Conservation (phyloP, 2,329 filamentous ascomycete genomes). For the Zelopaecilomyces penicillatus region DNA sequence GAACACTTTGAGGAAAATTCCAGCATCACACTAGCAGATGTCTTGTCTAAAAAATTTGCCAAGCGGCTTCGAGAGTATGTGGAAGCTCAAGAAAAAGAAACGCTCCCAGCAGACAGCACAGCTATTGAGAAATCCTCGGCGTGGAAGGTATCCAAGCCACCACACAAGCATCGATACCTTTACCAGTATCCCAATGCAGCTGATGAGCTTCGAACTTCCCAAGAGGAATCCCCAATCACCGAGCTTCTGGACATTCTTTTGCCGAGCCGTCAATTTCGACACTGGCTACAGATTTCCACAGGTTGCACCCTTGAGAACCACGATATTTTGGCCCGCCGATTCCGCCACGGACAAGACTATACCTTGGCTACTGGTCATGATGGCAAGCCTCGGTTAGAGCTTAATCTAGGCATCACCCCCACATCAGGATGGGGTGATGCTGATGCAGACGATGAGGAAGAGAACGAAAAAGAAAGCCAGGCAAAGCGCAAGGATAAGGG, state of each 20-base stretch:
- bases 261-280: constrained; percentile 76
- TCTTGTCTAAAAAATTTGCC: constrained; percentile 73
- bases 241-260: constrained; percentile 77
- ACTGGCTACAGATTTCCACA: constrained; percentile 82
- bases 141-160: constrained; percentile 76
- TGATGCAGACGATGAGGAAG: constrained; percentile 39
- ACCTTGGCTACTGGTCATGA: constrained; percentile 83
- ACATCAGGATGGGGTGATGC: constrained; percentile 76
- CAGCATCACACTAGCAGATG: constrained; percentile 70
- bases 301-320: constrained; percentile 63
- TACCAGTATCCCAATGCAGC: constrained; percentile 56
- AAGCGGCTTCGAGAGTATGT: constrained; percentile 63
- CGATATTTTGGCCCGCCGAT: constrained; percentile 75
- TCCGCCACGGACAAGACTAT: constrained; percentile 82
- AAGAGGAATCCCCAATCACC: constrained; percentile 52
- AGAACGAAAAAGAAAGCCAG: constrained; percentile 25
- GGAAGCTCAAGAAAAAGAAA: constrained; percentile 50
- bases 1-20: constrained; percentile 76
- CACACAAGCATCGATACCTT: constrained; percentile 90
- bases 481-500: constrained; percentile 21
- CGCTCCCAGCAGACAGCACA: constrained; percentile 36
- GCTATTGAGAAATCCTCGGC: constrained; percentile 50
- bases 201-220: constrained; percentile 24
- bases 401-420: constrained; percentile 81
- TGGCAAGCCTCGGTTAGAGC: constrained; percentile 69